Conservation (phyloP, 2,329 filamentous ascomycete genomes). For the Cladobotryum protrusum region DNA sequence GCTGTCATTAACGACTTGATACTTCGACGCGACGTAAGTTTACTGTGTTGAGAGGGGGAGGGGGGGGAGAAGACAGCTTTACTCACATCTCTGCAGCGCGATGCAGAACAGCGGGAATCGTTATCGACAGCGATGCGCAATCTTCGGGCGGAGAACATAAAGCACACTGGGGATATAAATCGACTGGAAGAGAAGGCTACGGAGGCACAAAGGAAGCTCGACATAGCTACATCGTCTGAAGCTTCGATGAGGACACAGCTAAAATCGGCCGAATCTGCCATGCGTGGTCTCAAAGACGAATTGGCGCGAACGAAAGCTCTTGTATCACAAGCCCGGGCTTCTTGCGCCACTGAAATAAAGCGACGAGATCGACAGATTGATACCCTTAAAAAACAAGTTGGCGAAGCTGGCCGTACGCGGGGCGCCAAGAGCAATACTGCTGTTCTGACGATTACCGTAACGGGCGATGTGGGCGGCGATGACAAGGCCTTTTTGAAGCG, state of each 20-base stretch:
- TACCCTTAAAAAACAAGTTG: conserved; percentile 78
- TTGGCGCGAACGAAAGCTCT: conserved; percentile 70
- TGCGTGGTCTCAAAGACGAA: conserved; percentile 78
- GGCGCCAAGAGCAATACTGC: conserved; percentile 49
- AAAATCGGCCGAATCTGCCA: conserved; percentile 65
- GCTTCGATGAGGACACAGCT: conserved; percentile 63
- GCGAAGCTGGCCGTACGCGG: conserved; percentile 59
- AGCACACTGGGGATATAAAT: conserved; percentile 63
- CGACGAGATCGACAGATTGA: conserved; percentile 88
- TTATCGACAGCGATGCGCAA: conserved; percentile 71
- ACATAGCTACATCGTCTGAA: conserved; percentile 62
- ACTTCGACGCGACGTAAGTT: conserved; percentile 71
- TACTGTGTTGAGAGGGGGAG: not conserved
- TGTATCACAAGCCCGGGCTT: conserved; percentile 74
- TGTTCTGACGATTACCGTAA: conserved; percentile 51
- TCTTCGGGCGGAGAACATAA: conserved; percentile 67
- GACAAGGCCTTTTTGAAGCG: conserved; percentile 28
- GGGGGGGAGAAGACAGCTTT: not conserved
- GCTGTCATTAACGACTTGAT: conserved; percentile 92
- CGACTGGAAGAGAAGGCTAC: conserved; percentile 47
- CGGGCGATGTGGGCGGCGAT: conserved; percentile 48
- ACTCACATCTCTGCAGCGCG: conserved; percentile 51
- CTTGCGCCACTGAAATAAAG: conserved; percentile 85
- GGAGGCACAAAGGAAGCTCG: conserved; percentile 50
- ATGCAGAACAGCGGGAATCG: conserved; percentile 81